Conservation (phyloP, 1,284 basidiomycete genomes). For the Ganoderma multipileum region DNA sequence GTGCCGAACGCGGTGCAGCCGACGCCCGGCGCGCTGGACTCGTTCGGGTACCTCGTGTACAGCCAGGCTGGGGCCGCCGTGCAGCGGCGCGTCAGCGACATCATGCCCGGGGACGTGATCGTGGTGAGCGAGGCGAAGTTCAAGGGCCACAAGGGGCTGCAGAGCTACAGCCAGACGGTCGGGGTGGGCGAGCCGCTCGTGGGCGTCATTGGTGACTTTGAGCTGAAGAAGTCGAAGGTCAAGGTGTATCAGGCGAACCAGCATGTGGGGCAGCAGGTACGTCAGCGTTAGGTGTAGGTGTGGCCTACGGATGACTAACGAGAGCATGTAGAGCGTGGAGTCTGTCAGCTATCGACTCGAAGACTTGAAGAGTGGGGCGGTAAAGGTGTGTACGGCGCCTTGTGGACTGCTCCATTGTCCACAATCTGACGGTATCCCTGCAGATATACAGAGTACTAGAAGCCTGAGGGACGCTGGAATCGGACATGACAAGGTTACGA, state of each 20-base stretch:
- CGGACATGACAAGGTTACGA: constrained; percentile 1
- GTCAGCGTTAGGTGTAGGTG: constrained; percentile 31
- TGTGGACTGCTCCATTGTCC: background rate
- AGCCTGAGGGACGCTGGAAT: constrained; percentile 26
- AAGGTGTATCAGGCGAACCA: constrained; percentile 83
- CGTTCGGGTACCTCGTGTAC: constrained; percentile 80
- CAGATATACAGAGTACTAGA: constrained; percentile 41
- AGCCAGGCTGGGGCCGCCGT: constrained; percentile 73
- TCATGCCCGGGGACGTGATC: constrained; percentile 87
- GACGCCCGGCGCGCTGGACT: constrained; percentile 40
- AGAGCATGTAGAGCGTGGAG: constrained; percentile 66
- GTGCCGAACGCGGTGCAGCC: constrained; percentile 59
- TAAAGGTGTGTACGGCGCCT: constrained; percentile 59
- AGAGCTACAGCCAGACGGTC: constrained; percentile 71
- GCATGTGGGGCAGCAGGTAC: constrained; percentile 77
- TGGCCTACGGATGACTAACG: constrained; percentile 19
- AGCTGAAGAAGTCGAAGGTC: constrained; percentile 86
- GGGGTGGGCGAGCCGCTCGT: constrained; percentile 68
- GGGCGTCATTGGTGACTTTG: constrained; percentile 84
- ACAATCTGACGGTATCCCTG: background rate
- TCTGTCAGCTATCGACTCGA: constrained; percentile 86
- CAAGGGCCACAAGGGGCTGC: constrained; percentile 87
- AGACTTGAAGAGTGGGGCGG: constrained; percentile 84
- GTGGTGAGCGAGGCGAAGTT: constrained; percentile 80
- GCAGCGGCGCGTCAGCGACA: constrained; percentile 77